Percentiles rank a stretch among this genome's conserved stretches.
phyloP scores from a whole-genome alignment of 2,329 filamentous ascomycete genomes.

The Arthrinium phaeospermum region DNA sequence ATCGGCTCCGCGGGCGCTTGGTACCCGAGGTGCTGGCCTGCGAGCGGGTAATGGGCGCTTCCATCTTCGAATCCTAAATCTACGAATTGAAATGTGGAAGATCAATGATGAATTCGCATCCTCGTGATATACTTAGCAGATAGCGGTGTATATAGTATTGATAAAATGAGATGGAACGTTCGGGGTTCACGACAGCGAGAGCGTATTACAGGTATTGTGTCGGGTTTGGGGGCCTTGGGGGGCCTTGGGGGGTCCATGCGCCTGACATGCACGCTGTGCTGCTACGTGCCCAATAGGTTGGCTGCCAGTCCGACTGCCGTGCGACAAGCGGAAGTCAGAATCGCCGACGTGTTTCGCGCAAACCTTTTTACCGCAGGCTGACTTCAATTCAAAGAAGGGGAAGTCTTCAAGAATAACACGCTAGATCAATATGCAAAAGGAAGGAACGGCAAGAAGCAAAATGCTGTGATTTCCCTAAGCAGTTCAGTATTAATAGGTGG shows the following conservation, averaged over 20 bases:
- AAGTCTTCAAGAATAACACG: background rate
- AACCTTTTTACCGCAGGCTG: background rate
- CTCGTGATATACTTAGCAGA: background rate
- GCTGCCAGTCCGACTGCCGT: background rate
- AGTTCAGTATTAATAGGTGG: background rate
- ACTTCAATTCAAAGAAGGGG: background rate
- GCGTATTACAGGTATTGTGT: background rate
- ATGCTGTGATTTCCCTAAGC: background rate
- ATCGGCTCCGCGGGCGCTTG: background rate
- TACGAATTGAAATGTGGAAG: background rate
- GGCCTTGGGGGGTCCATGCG: background rate
- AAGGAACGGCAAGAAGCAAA: background rate
- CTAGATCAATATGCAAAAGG: too few relatives aligned
- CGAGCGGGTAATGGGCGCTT: background rate
- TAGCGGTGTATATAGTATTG: background rate
- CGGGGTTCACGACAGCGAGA: background rate
- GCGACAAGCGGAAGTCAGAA: background rate
- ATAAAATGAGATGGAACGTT: background rate
- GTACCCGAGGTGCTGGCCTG: background rate
- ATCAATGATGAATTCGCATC: background rate
- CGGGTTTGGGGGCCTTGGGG: background rate
- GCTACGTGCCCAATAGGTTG: background rate
- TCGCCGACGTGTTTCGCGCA: background rate
- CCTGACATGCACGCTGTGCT: background rate
- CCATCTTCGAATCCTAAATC: background rate